Evolutionary conservation across 805 yeast species (phyloP), one percentile per base, ranked within the genome.

Genomic region (Yamadazyma laniorum): DNA sequence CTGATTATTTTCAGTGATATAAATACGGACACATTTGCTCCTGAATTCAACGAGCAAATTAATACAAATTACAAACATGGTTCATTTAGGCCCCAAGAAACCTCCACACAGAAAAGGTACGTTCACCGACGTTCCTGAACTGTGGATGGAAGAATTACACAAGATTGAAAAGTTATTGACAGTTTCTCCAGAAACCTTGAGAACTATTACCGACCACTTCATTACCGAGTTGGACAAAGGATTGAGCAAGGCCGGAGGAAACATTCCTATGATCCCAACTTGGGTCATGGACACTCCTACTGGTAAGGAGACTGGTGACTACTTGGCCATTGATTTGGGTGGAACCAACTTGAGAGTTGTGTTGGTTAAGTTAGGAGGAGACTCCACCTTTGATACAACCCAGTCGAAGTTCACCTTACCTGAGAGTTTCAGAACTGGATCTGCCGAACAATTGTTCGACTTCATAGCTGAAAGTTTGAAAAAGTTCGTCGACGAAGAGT

Each of bases 291-390:
- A 85, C 56, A 84, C 72, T 71, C 97, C 98, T 49, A 82, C 91
- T 35, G 99, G 99, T 49, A 68, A 79, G 50, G 99, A 91, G 64
- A 75, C 74, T 29, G 99, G 99, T 49, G 82, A 87, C 50, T 91
- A 75, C 65, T 68, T 91, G 59, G 97, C 98, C 37, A 84, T 93
- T 44, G 99, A 91, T 63, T 76, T 91, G 68, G 99, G 99, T 61
- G 99, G 99, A 46, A 91, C 99, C 46, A 91, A 91, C 70, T 75
- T 91, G 63, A 80, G 99, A 62, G 95, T 89, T 34, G 96, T 91
- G 42, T 76, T 84, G 58, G 91, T 91, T 55, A 80, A 79, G 47
- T 74, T 91, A 53, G 79, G 80, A 38, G 99, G 99, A 47, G 75
- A 83, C 61, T 75, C 85, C 43, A 79, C 85, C 55, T 91, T 91